Percentiles rank a stretch among this genome's conserved stretches.
These are phyloP conservation scores for Tricladium varicosporioides DNA, from an alignment of 2,329 filamentous ascomycete species.

Conservation along the genomic window DNA sequence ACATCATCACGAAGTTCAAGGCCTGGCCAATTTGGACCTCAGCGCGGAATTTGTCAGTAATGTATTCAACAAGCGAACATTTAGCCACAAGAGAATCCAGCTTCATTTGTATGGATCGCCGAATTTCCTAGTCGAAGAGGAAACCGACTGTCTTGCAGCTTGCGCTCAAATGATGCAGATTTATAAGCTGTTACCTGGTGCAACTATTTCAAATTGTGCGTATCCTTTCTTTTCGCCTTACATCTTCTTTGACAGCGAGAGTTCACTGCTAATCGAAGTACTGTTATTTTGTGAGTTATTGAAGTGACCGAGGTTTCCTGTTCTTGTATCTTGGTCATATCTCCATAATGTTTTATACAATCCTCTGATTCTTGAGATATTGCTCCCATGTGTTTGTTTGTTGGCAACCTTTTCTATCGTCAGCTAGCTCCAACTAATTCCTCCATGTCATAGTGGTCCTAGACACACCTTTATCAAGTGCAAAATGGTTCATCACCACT, in stretches of 20 bases:
- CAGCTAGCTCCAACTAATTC: no score
- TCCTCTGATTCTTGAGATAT: no score
- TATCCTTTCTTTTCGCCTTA: not conserved
- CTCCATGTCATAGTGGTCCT: not conserved
- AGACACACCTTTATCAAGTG: not conserved
- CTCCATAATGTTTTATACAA: no score
- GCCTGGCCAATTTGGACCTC: not conserved
- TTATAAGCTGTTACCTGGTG: conserved; percentile 9
- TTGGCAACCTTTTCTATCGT: no score
- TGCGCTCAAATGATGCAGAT: conserved; percentile 8
- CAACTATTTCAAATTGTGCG: conserved; percentile 6
- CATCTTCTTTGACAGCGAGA: no score
- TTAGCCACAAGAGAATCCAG: not conserved
- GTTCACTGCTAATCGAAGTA: not conserved
- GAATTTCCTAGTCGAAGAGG: not conserved
- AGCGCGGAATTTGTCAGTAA: not conserved
- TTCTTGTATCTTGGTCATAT: no score
- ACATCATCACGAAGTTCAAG: no score
- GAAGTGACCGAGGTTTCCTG: no score
- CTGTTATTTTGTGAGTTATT: not conserved
- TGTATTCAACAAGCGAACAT: not conserved
- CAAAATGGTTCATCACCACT: not conserved
- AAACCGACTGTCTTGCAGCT: conserved; percentile 1
- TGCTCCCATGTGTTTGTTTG: no score
- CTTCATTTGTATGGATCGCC: not conserved